Base-by-base conservation (phyloP, 225 moss, liverwort and hornwort genomes). In the Sphagnum contortum region DNA sequence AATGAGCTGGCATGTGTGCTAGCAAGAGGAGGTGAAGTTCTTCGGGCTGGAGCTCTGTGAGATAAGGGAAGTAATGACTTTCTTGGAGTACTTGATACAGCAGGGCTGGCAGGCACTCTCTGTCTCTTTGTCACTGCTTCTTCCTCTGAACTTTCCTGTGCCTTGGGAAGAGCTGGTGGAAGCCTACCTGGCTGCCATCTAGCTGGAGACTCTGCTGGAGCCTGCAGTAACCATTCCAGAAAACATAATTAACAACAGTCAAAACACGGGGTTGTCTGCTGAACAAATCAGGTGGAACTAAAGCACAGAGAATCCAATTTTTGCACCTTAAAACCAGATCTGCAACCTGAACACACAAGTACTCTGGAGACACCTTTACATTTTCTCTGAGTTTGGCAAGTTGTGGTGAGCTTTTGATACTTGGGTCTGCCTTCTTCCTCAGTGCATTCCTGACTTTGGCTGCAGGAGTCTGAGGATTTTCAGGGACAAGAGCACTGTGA, bases 391-490 rank as follows among this genome's bases (percentile, higher is more conserved):
- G 29, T 72, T 81, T 84, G 2, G 81, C 7, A 9, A 71, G 62
- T 56, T 72, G 84, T 12, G 81, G 86, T 12, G 72, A 81, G 50
- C 81, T 81, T 72, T 73, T 86, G 2, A 51, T 4, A n/a, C 57
- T 65, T 48, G 77, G 73, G 66, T 92, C 91, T 52, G 82, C 70
- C 73, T 80, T 86, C 2, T 75, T 69, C 72, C 79, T 89, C 54
- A 79, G 67, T 48, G 86, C 83, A 69, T 81, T 91, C 60, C 78
- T 82, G 0, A 87, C 65, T 71, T 86, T 89, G 13, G 60, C 75
- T 2, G 87, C 83, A 62, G 94, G 88, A 63, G 87, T 74, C 55
- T 82, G 91, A 67, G 94, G 89, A 66, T 79, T 89, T 68, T 95
- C 94, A 13, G 82, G 73, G 62, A 76, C 73, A 57, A 76, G 79